Percentiles rank a stretch among this genome's conserved stretches.
Conservation (phyloP, 2,329 filamentous ascomycete genomes). For the Aspergillus ibericus region DNA sequence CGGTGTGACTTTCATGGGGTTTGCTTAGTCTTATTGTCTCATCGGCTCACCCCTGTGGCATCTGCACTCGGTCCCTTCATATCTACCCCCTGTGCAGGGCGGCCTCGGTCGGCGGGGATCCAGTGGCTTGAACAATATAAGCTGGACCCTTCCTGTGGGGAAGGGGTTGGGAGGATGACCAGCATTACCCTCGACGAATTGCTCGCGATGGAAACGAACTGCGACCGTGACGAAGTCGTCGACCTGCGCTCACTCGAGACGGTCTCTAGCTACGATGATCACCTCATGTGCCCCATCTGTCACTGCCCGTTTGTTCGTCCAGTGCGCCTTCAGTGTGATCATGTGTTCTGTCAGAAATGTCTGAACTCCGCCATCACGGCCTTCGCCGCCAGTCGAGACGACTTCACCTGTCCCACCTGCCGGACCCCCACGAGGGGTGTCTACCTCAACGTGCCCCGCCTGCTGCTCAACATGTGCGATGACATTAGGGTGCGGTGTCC, state of each 20-base stretch:
- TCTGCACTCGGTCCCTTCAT: slow-evolving; percentile 17
- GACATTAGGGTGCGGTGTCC: slow-evolving; percentile 62
- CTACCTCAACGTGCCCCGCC: slow-evolving; percentile 51
- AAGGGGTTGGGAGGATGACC: neutral
- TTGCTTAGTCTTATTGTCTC: slow-evolving; percentile 23
- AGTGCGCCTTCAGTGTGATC: slow-evolving; percentile 60
- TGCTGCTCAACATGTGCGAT: slow-evolving; percentile 62
- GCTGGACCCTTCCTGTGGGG: neutral
- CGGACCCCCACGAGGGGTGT: slow-evolving; percentile 46
- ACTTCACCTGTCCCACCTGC: slow-evolving; percentile 58
- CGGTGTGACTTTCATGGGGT: slow-evolving; percentile 24
- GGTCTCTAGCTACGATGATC: slow-evolving; percentile 56
- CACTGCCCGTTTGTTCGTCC: slow-evolving; percentile 62
- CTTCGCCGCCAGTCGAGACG: slow-evolving; percentile 30
- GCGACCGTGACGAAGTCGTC: slow-evolving; percentile 37
- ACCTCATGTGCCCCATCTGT: slow-evolving; percentile 65
- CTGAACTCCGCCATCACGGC: slow-evolving; percentile 51
- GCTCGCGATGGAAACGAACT: slow-evolving; percentile 30
- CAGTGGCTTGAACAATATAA: slow-evolving; percentile 6
- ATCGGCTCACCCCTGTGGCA: slow-evolving; percentile 19
- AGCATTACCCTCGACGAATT: slow-evolving; percentile 37
- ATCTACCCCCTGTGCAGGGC: slow-evolving; percentile 1
- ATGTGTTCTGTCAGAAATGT: slow-evolving; percentile 63
- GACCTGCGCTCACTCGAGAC: slow-evolving; percentile 62
- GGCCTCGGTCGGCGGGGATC: neutral